Evolutionary conservation across 2,329 filamentous ascomycete species (phyloP).

Genomic region (Apiospora aurea): DNA sequence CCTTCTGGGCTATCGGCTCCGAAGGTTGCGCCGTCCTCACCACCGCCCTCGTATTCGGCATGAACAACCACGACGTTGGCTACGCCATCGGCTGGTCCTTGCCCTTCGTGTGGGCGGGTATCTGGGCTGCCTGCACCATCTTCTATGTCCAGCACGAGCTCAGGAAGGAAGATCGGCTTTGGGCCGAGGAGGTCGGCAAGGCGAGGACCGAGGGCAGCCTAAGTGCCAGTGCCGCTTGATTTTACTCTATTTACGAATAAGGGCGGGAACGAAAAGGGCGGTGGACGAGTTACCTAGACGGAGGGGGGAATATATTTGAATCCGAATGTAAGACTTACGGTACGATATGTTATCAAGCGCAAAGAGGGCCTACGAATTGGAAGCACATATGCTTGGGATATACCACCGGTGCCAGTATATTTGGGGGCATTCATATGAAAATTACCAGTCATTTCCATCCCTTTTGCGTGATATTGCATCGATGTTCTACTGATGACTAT

Average conservation of each 20-base stretch:
- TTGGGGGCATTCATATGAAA: background rate
- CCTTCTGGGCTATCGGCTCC: constrained; percentile 54
- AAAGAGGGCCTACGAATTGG: background rate
- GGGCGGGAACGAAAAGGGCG: background rate
- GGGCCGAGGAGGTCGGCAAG: constrained; percentile 34
- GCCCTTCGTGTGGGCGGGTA: constrained; percentile 29
- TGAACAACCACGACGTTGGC: constrained; percentile 23
- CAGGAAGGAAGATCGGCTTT: constrained; percentile 34
- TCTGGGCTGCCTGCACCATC: constrained; percentile 33
- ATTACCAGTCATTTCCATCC: background rate
- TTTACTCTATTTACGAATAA: background rate
- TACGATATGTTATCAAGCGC: background rate
- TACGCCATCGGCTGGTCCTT: constrained; percentile 29
- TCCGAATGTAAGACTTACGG: background rate
- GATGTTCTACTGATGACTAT: no score
- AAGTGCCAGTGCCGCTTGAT: background rate
- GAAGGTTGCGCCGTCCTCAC: constrained; percentile 31
- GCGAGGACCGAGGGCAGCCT: background rate
- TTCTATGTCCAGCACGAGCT: constrained; percentile 38
- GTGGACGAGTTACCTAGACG: background rate
- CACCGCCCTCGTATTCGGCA: constrained; percentile 26
- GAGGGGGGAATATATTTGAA: background rate
- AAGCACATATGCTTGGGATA: background rate
- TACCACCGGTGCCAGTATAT: constrained; percentile 3
- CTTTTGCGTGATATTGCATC: no score